phyloP scores from a whole-genome alignment of 2,329 filamentous ascomycete genomes.

The Alternaria brassicicola region DNA sequence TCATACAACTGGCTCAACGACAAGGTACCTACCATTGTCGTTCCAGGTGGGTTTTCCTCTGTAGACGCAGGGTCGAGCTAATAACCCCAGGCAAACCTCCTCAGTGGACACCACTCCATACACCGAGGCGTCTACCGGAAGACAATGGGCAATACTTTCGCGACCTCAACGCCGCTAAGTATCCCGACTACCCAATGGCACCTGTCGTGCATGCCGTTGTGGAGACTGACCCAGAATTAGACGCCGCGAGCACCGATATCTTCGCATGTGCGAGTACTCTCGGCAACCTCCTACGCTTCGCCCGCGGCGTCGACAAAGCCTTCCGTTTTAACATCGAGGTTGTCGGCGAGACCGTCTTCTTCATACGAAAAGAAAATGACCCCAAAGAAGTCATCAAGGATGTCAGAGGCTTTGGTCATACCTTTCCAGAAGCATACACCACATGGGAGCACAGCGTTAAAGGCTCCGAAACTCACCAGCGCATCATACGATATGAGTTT shows the following conservation, averaged over 20 bases:
- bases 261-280: conserved; percentile 67
- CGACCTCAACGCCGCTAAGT: conserved; percentile 61
- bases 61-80: background rate
- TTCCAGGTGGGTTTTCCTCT: conserved; percentile 30
- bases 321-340: conserved; percentile 67
- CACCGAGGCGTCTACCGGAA: conserved; percentile 44
- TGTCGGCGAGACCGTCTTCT: conserved; percentile 64
- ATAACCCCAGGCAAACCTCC: conserved; percentile 56
- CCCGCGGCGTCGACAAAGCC: conserved; percentile 50
- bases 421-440: conserved; percentile 71
- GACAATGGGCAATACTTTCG: conserved; percentile 61
- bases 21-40: conserved; percentile 46
- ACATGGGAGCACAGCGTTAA: conserved; percentile 63
- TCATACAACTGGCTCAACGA: conserved; percentile 61
- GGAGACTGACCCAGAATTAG: conserved; percentile 46
- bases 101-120: conserved; percentile 55
- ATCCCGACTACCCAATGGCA: conserved; percentile 58
- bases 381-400: conserved; percentile 62
- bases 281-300: conserved; percentile 66
- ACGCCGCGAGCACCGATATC: conserved; percentile 56
- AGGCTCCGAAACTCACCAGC: conserved; percentile 66
- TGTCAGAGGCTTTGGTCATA: conserved; percentile 68
- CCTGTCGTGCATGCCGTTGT: conserved; percentile 56
- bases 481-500: conserved; percentile 65
- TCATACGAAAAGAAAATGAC: conserved; percentile 66